phyloP scores from a whole-genome alignment of 2,329 filamentous ascomycete genomes.

The Pestalotiopsis sp. region DNA sequence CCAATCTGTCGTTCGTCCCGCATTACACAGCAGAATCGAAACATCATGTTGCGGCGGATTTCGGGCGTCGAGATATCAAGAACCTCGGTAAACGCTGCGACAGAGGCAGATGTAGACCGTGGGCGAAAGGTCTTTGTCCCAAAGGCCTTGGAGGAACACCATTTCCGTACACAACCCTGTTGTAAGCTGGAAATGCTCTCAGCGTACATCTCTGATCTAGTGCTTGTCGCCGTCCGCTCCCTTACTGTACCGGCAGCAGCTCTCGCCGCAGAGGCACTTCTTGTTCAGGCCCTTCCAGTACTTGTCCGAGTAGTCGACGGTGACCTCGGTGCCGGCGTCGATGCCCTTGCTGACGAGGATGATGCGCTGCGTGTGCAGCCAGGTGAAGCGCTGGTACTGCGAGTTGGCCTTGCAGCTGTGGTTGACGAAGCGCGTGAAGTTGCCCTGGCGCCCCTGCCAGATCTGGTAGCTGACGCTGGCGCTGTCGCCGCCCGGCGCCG shows the following conservation, averaged over 20 bases:
- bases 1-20: too few relatives aligned
- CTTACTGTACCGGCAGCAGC: conserved; percentile 47
- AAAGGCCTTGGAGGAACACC: too few relatives aligned
- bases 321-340: conserved; percentile 54
- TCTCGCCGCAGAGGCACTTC: conserved; percentile 55
- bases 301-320: conserved; percentile 59
- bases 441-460: conserved; percentile 57
- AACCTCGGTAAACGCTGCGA: too few relatives aligned
- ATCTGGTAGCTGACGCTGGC: conserved; percentile 49
- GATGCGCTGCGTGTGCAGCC: conserved; percentile 56
- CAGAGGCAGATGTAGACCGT: too few relatives aligned
- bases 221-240: background rate
- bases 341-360: conserved; percentile 59
- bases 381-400: conserved; percentile 59
- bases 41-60: too few relatives aligned
- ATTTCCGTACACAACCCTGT: background rate
- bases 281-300: conserved; percentile 61
- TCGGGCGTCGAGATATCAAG: too few relatives aligned
- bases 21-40: too few relatives aligned
- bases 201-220: background rate
- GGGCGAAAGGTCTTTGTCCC: too few relatives aligned
- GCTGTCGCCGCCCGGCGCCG: conserved; percentile 14
- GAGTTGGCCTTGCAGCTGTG: conserved; percentile 61
- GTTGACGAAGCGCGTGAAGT: conserved; percentile 62
- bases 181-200: background rate